These are phyloP conservation scores for Blastobotrys peoriensis DNA, from an alignment of 805 yeast genomes.

Conservation along the genomic window DNA sequence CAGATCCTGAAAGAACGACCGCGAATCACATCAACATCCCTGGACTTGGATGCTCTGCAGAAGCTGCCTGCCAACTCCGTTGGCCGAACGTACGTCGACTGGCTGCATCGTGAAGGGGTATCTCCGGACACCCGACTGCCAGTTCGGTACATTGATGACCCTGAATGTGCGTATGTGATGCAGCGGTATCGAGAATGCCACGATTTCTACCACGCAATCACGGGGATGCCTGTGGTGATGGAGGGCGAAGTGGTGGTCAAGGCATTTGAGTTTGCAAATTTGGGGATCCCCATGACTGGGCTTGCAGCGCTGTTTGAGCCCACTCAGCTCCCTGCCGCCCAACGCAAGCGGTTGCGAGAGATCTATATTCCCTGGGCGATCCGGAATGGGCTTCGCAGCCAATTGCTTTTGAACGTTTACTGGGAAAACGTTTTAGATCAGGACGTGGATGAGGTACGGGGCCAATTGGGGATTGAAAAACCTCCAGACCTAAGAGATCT, in stretches of 20 bases:
- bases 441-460: slow-evolving; percentile 67
- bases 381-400: slow-evolving; percentile 61
- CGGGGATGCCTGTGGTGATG: slow-evolving; percentile 81
- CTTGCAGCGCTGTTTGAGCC: slow-evolving; percentile 90
- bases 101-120: slow-evolving; percentile 84
- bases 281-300: slow-evolving; percentile 94
- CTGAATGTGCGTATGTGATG: slow-evolving; percentile 85
- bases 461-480: slow-evolving; percentile 61
- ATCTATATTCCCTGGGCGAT: slow-evolving; percentile 88
- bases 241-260: slow-evolving; percentile 97
- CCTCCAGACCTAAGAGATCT: slow-evolving; percentile 76
- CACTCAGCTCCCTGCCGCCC: slow-evolving; percentile 56
- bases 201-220: slow-evolving; percentile 90
- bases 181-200: slow-evolving; percentile 95
- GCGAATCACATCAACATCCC: slow-evolving; percentile 64
- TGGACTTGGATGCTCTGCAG: slow-evolving; percentile 57
- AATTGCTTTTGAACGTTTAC: slow-evolving; percentile 77
- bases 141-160: slow-evolving; percentile 82
- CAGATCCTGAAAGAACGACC: slow-evolving; percentile 75
- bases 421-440: slow-evolving; percentile 81
- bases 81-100: slow-evolving; percentile 71
- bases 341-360: slow-evolving; percentile 56
- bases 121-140: slow-evolving; percentile 91
- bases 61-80: slow-evolving; percentile 60
- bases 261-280: slow-evolving; percentile 84